Base-by-base conservation (phyloP, 768 basidiomycete species). In the Boletellus ananas region DNA sequence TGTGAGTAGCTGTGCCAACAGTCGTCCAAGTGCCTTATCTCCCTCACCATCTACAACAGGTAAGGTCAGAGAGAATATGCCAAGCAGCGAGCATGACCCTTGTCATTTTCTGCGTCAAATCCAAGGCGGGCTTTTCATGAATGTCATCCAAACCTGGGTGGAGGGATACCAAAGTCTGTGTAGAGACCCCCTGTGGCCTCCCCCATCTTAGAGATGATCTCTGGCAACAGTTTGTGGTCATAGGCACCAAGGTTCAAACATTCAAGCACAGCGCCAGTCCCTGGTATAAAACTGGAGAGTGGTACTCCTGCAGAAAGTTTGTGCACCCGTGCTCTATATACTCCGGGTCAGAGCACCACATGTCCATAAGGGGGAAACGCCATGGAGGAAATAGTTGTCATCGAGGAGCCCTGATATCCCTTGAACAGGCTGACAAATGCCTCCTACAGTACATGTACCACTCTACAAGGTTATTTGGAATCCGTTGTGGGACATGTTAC, bases 231-330 rank as follows among this genome's bases (percentile, higher is more conserved):
- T 17, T 56, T 56, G 45, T 56, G 54, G 7, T 56, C 56, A 1
- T 7, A 20, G 5, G 43, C 23, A 20, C 49, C 40, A 2, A 57
- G 17, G n/a, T n/a, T n/a, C n/a, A n/a, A n/a, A n/a, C n/a, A 11
- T 39, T 27, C n/a, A 52, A 2, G 31, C 57, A 56, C 1, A 23
- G 50, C 1, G n/a, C 56, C 54, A 56, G 9, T 56, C 50, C 8
- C 50, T 35, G 1, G 41, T 45, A 27, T 58, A 58, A 34, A 58
- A 54, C 7, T 31, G 40, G n/a, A 58, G 56, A 51, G 2, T 50
- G 47, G 14, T 58, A 58, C 38, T 58, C 56, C n/a, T 58, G 54
- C 2, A 56, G 16, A n/a, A n/a, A 8, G 51, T 47, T 41, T 38
- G 45, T 0, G 5, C 45, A 0, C 48, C 29, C 7, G 41, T 46